Conservation (phyloP, 768 basidiomycete genomes). For the Erythrobasidium yunnanense region DNA sequence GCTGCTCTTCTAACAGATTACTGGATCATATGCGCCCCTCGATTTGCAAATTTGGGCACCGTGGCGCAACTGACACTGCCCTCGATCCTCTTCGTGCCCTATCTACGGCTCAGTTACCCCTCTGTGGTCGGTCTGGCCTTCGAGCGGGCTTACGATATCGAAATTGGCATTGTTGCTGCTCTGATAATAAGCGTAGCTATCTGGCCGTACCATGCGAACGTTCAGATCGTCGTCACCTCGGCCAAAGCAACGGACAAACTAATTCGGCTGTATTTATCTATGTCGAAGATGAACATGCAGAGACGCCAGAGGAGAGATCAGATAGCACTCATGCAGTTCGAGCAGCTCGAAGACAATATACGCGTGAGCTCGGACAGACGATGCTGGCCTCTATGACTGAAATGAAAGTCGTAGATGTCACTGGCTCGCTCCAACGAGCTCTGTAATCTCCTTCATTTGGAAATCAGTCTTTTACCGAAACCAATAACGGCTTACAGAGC, state of each 20-base stretch:
- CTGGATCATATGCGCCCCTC: not conserved
- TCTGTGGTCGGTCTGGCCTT: conserved; percentile 15
- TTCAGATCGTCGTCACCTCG: conserved; percentile 12
- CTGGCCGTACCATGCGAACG: conserved; percentile 22
- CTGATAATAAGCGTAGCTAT: conserved; percentile 4
- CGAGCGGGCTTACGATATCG: conserved; percentile 16
- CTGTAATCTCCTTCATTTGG: not conserved
- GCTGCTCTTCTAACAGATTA: conserved; percentile 3
- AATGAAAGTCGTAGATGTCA: not conserved
- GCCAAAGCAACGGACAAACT: conserved; percentile 14
- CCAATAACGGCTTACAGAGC: conserved; percentile 6
- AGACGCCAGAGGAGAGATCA: not conserved
- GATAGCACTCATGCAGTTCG: too few relatives aligned
- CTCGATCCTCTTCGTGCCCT: conserved; percentile 15
- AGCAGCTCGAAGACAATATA: not conserved
- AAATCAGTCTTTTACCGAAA: conserved; percentile 3
- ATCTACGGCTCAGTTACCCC: not conserved
- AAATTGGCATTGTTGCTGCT: conserved; percentile 20
- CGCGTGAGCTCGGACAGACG: not conserved
- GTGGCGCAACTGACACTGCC: conserved; percentile 17
- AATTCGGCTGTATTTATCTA: conserved; percentile 17
- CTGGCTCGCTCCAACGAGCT: not conserved
- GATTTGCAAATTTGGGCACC: not conserved
- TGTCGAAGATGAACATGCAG: not conserved
- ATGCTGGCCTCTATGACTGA: not conserved